Evolutionary conservation across 1,139 yeast genomes (phyloP).

Genomic region (Candida sanyaensis): DNA sequence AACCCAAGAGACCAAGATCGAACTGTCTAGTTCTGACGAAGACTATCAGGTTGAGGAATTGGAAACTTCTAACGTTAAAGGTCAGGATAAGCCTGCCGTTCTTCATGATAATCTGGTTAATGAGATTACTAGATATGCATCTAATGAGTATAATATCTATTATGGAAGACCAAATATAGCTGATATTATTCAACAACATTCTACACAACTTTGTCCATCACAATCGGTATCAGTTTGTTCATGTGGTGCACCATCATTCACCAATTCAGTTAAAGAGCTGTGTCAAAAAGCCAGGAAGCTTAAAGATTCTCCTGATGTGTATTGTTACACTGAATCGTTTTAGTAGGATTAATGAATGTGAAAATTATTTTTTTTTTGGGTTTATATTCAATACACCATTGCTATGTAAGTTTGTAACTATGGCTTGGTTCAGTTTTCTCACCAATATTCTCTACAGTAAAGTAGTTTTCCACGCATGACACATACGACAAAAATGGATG

Average conservation of each 20-base stretch:
- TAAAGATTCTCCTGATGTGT: conserved; percentile 33
- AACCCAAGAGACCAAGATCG: conserved; percentile 16
- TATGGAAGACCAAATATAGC: conserved; percentile 15
- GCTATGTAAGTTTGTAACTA: too few relatives aligned
- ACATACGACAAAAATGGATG: too few relatives aligned
- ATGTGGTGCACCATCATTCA: conserved; percentile 39
- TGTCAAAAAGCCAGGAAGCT: conserved; percentile 31
- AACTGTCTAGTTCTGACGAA: not conserved
- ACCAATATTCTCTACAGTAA: too few relatives aligned
- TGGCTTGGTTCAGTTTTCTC: too few relatives aligned
- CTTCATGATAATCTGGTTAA: not conserved
- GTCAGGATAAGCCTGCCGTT: not conserved
- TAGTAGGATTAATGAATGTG: conserved; percentile 9
- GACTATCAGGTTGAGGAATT: not conserved
- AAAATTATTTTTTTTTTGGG: too few relatives aligned
- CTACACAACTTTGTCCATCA: conserved; percentile 9
- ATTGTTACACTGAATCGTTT: conserved; percentile 37
- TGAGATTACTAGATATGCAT: conserved; percentile 3
- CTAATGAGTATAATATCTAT: conserved; percentile 7
- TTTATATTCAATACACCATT: too few relatives aligned
- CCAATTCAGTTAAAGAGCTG: conserved; percentile 24
- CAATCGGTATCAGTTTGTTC: conserved; percentile 35
- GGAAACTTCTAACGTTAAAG: not conserved
- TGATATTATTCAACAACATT: conserved; percentile 9
- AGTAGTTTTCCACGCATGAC: too few relatives aligned